Evolutionary conservation across 1,284 basidiomycete species (phyloP), one percentile per base, ranked within the genome.

Genomic region (Puccinia polysora): DNA sequence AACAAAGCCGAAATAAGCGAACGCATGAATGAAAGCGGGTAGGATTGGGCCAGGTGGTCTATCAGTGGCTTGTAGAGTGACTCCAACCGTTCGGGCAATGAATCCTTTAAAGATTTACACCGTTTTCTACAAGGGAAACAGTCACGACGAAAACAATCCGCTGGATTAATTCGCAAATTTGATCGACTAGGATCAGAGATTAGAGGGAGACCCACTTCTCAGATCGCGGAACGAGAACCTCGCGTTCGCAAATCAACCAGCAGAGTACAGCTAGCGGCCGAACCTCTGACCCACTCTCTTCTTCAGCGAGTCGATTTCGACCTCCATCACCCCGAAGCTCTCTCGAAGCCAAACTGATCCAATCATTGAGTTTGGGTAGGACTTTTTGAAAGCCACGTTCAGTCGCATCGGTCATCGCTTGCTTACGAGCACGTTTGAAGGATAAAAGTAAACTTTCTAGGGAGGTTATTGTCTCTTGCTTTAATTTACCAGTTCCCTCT

Each of bases 401-500:
- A 43, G 65, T 43, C 18, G 10, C 20, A 47, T 68, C 53, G 20
- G 58, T 36, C 23, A 58, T 18, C 7, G 40, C 25, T 8, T 8
- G 25, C 58, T 68, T 68, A 8, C 65, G 49, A 25, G 64, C 50
- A 10, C 64, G 64, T 40, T 65, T 65, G 23, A 34, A 65, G 15
- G 28, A 53, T 18, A 23, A 23, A 28, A 68, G 34, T 43, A 32
- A 43, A 28, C 32, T 40, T 20, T 45, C 25, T 15, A 56, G 38
- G 20, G 28, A 40, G 28, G 15, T 36, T 14, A 47, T 45, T 55
- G 25, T 58, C 34, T 28, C 25, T 32, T 56, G 53, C 28, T 23
- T 43, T 38, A 34, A 30, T n/a, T 68, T 50, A 25, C 53, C 23
- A 25, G 25, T 32, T 0, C 38, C 50, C 15, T 68, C 38, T 23